Conservation (phyloP, 805 yeast genomes). For the Lipomyces yamadae region DNA sequence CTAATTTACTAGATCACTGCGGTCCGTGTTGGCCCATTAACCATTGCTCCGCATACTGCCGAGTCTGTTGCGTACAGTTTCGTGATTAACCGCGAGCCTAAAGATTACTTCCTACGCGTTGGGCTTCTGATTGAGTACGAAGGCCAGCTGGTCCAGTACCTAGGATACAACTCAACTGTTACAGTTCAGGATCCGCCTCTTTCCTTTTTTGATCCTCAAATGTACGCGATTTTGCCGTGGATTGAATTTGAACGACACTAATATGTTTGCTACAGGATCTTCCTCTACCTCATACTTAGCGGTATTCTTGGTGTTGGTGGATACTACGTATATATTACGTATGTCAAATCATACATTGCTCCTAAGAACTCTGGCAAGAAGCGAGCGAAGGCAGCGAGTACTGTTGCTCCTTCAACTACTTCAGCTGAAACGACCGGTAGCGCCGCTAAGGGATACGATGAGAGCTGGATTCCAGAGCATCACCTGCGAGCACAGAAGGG, state of each 20-base stretch:
- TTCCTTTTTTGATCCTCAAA: conserved; percentile 72
- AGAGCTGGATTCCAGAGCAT: conserved; percentile 53
- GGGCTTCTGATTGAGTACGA: conserved; percentile 34
- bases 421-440: conserved; percentile 33
- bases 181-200: conserved; percentile 66
- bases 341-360: conserved; percentile 30
- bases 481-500: conserved; percentile 44
- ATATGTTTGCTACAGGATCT: conserved; percentile 14
- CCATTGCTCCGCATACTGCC: conserved; percentile 22
- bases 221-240: conserved; percentile 17
- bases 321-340: conserved; percentile 25
- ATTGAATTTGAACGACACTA: not conserved
- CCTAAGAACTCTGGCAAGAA: conserved; percentile 33
- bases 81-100: conserved; percentile 34
- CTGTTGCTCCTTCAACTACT: conserved; percentile 21
- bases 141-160: conserved; percentile 33
- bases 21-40: conserved; percentile 30
- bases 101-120: conserved; percentile 33
- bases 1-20: conserved; percentile 31
- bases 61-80: conserved; percentile 26
- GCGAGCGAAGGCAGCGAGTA: conserved; percentile 26
- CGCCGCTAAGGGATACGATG: conserved; percentile 47
- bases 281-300: conserved; percentile 28
- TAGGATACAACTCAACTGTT: conserved; percentile 43
- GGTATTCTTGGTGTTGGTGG: conserved; percentile 32